Conservation (phyloP, 129 eudicot species). For the Apium graveolens region DNA sequence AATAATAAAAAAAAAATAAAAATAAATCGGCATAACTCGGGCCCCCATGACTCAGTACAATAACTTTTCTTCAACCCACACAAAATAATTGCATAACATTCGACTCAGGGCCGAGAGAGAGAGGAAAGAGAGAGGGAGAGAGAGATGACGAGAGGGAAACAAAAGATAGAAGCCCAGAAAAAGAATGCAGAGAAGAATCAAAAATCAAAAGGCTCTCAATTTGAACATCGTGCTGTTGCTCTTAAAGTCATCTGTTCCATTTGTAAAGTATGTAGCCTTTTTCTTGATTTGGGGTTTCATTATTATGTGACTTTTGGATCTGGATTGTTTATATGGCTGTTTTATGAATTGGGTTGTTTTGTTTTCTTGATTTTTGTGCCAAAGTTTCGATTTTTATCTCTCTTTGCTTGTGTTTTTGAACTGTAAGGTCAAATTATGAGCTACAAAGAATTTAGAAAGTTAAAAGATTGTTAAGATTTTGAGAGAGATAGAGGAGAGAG, state of each 20-base stretch:
- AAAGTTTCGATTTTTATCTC: not conserved
- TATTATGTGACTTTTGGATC: not conserved
- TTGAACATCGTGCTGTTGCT: conserved; percentile 90
- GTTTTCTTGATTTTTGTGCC: not conserved
- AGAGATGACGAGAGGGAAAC: conserved; percentile 89
- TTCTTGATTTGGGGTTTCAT: not conserved
- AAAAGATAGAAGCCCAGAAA: conserved; percentile 86
- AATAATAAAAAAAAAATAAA: too few species aligned
- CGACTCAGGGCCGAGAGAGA: not conserved
- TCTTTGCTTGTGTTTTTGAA: too few species aligned
- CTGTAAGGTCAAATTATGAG: too few species aligned
- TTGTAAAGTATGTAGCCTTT: conserved; percentile 42
- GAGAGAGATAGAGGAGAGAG: too few species aligned
- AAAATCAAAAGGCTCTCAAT: conserved; percentile 77
- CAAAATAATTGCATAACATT: not conserved
- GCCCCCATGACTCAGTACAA: too few species aligned
- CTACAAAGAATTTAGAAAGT: too few species aligned
- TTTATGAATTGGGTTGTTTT: not conserved
- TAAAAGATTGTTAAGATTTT: too few species aligned
- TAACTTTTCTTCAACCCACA: not conserved
- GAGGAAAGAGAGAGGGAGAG: not conserved
- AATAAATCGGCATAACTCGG: too few species aligned
- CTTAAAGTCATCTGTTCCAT: conserved; percentile 81
- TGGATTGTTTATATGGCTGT: not conserved
- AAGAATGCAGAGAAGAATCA: conserved; percentile 86